Conservation (phyloP, 2,329 filamentous ascomycete species). For the Annulohypoxylon truncatum region DNA sequence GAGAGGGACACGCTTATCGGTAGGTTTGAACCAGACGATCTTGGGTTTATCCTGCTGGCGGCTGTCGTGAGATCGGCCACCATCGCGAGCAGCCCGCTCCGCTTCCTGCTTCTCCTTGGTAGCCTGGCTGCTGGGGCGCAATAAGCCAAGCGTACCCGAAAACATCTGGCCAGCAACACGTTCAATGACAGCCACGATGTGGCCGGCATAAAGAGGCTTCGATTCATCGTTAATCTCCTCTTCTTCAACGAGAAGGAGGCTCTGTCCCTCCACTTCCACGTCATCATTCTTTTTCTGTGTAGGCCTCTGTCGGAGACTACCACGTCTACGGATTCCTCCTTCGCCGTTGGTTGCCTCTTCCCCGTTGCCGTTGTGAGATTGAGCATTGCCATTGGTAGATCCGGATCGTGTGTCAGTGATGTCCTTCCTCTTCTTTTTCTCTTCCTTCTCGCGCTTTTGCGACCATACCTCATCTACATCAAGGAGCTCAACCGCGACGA, state of each 20-base stretch:
- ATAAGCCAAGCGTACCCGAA: slow-evolving; percentile 91
- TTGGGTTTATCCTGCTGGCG: slow-evolving; percentile 96
- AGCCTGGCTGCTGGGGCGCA: slow-evolving; percentile 96
- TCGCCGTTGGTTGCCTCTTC: slow-evolving; percentile 73
- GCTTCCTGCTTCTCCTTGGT: slow-evolving; percentile 99
- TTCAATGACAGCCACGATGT: slow-evolving; percentile 97
- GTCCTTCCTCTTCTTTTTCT: slow-evolving; percentile 99
- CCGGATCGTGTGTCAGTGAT: slow-evolving; percentile 90
- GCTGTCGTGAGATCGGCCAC: slow-evolving; percentile 79
- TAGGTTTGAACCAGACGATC: slow-evolving; percentile 99
- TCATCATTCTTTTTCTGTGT: slow-evolving; percentile 99
- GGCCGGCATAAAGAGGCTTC: slow-evolving; percentile 96
- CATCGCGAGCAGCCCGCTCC: slow-evolving; percentile 91
- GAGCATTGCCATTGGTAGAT: slow-evolving; percentile 77
- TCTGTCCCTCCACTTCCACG: slow-evolving; percentile 98
- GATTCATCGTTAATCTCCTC: slow-evolving; percentile 99
- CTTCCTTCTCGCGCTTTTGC: slow-evolving; percentile 98
- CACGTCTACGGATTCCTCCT: slow-evolving; percentile 89
- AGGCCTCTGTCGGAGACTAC: slow-evolving; percentile 93
- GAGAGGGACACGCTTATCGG: slow-evolving; percentile 96
- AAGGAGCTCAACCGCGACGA: slow-evolving; percentile 94
- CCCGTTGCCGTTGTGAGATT: slow-evolving; percentile 71
- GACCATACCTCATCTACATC: slow-evolving; percentile 99
- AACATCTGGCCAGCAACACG: slow-evolving; percentile 99
- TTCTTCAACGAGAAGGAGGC: slow-evolving; percentile 94